Evolutionary conservation across 1,284 basidiomycete genomes (phyloP).

Genomic region (Amylostereum chailletii): DNA sequence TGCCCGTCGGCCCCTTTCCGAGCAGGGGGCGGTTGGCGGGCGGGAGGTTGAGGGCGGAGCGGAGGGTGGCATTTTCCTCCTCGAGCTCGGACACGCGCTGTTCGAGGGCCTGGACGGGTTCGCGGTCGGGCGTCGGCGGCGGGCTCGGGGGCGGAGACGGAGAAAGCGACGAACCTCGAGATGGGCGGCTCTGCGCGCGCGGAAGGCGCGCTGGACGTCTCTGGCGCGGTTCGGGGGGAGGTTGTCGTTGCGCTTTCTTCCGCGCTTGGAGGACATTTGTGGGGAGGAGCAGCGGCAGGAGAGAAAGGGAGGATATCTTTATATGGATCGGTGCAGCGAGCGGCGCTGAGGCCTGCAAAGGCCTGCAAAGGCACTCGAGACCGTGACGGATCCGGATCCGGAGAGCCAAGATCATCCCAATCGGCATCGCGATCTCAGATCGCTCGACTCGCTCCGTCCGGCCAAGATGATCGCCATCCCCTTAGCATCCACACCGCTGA

Average conservation of each 20-base stretch:
- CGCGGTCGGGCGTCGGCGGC: slow-evolving; percentile 14
- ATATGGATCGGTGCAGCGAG: too few relatives aligned
- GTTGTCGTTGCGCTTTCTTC: slow-evolving; percentile 87
- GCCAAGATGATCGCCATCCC: too few relatives aligned
- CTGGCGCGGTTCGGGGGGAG: slow-evolving; percentile 87
- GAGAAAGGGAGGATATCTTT: slow-evolving; percentile 11
- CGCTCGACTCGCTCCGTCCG: too few relatives aligned
- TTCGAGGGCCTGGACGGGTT: slow-evolving; percentile 61
- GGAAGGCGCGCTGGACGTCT: slow-evolving; percentile 89
- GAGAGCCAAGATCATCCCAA: too few relatives aligned
- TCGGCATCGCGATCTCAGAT: too few relatives aligned
- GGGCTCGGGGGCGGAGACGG: slow-evolving; percentile 1
- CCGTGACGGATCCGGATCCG: too few relatives aligned
- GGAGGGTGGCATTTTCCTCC: slow-evolving; percentile 74
- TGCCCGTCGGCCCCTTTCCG: slow-evolving; percentile 77
- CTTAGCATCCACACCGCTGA: too few relatives aligned
- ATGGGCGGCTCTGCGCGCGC: slow-evolving; percentile 84
- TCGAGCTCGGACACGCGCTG: slow-evolving; percentile 77
- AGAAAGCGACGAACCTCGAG: slow-evolving; percentile 51
- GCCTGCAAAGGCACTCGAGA: not conserved
- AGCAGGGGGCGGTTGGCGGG: slow-evolving; percentile 62
- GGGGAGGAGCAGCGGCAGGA: slow-evolving; percentile 12
- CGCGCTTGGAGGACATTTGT: slow-evolving; percentile 75
- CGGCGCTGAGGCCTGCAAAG: not conserved
- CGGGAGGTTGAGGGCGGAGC: slow-evolving; percentile 69